Evolutionary conservation across 2,329 filamentous ascomycete species (phyloP).

Genomic region (Blastomyces gilchristii): DNA sequence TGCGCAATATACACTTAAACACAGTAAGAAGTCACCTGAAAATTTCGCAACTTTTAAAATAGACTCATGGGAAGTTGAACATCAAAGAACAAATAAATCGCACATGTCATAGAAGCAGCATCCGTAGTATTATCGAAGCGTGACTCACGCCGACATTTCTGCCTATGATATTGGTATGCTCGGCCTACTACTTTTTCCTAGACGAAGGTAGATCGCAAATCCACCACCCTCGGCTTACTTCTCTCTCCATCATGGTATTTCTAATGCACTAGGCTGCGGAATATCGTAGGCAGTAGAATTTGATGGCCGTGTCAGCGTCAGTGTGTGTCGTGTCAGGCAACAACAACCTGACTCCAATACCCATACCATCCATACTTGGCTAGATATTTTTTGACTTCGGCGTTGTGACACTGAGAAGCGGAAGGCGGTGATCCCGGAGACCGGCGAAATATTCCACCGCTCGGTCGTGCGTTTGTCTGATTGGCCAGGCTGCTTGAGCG

Average conservation of each 20-base stretch:
- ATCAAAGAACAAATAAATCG: neutral
- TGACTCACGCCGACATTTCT: neutral
- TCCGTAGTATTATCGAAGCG: neutral
- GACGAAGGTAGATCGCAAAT: neutral
- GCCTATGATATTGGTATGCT: neutral
- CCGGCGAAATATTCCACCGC: constrained; percentile 2
- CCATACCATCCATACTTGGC: neutral
- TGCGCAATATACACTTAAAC: neutral
- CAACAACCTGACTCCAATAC: neutral
- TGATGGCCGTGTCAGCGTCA: neutral
- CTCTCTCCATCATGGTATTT: neutral
- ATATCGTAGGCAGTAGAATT: neutral
- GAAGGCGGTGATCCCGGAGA: neutral
- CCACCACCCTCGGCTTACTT: neutral
- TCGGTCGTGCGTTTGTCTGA: neutral
- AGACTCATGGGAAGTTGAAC: neutral
- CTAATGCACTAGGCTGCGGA: neutral
- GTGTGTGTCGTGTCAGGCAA: neutral
- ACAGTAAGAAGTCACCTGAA: neutral
- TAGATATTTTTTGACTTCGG: neutral
- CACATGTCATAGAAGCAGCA: neutral
- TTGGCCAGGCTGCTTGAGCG: neutral
- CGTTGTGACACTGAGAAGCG: too few species aligned
- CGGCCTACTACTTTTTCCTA: neutral
- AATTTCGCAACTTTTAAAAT: neutral